Base-by-base conservation (phyloP, 139 green algal genomes). In the Monoraphidium neglectum region DNA sequence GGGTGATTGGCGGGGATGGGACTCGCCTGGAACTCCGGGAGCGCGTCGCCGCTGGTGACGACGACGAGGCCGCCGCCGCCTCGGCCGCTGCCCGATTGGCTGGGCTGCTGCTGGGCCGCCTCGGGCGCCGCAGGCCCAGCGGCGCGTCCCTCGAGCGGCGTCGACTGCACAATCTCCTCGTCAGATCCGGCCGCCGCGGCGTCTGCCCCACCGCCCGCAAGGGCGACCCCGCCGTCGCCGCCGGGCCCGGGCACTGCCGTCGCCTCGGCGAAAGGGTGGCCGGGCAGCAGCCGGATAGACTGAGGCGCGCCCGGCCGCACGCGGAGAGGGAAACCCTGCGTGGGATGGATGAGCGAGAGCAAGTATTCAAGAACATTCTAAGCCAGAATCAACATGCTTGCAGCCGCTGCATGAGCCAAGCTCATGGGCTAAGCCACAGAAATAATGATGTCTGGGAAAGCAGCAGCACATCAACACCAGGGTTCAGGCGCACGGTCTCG, bases 231-330 rank as follows among this genome's bases (percentile, higher is more conserved):
- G 40, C 8, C 64, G 37, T 26, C 64, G 33, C 18, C 33, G 30
- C 33, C 62, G 33, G n/a, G n/a, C n/a, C n/a, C n/a, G n/a, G n/a
- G 16, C 62, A 24, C 33, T 30, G 33, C 26, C 30, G 43, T 77
- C 67, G 54, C 68, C 28, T 43, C 57, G n/a, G 59, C 4, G 6
- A 26, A 68, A 47, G 21, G 85, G 69, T 88, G 72, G 24, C 78
- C 84, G 33, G 76, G 64, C 30, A 88, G 49, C 57, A 94, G 70
- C 5, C 36, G 51, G 47, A 94, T 37, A 18, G 56, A 38, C 8
- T 82, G 65, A 16, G 90, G 84, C 4, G 83, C 75, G n/a, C 90
- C 90, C 0, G 89, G 83, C 0, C 66, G 61, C 56, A 94, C 68
- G 36, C 70, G 71, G 3, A 94, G 12, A 12, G 79, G 66, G 24